Base-by-base conservation (phyloP, 768 basidiomycete species). In the Multifurca ochricompacta region DNA sequence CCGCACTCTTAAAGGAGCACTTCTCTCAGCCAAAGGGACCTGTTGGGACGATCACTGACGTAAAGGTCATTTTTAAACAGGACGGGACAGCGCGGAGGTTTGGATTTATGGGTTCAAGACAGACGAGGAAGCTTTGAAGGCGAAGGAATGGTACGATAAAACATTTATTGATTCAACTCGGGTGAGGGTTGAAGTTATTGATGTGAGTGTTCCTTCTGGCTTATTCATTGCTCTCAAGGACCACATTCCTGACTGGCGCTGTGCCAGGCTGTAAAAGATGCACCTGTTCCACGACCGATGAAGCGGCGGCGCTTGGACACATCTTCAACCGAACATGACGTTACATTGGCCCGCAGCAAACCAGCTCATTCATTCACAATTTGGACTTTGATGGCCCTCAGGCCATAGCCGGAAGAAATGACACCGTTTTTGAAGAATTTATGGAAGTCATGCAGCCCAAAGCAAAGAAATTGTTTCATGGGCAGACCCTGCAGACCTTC, bases 51-150 rank as follows among this genome's bases (percentile, higher is more conserved):
- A 76, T 96, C 42, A 99, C 96, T 4, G 96, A 98, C 70, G 74
- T 84, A 46, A 89, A 89, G 66, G 77, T 97, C 47, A 81, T 91
- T 3, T 74, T 74, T 25, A 87, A 89, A 67, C 71, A 69, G 0
- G 83, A 91, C 65, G 92, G 91, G 1, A 84, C 83, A 0, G 84
- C 87, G 0, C 76, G 96, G 7, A 77, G 89, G 31, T 94, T 99
- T 66, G 96, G 88, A 0, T 99, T 98, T 64, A 75, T 95, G 96
- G 96, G 0, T 97, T 83, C 75, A 91, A 88, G 70, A 79, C 83
- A 0, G 75, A 84, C 28, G 72, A 77, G 27, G 88, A 96, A 54
- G 95, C 95, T 0, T 53, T 69, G 6, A 73, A 75, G 4, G 93
- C 89, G 0, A 80, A 78, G 65, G 78, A 83, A 32, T 98, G 87